These are phyloP conservation scores for Oryza nivara DNA, from an alignment of 176 grass and related monocot genomes.

Conservation along the genomic window DNA sequence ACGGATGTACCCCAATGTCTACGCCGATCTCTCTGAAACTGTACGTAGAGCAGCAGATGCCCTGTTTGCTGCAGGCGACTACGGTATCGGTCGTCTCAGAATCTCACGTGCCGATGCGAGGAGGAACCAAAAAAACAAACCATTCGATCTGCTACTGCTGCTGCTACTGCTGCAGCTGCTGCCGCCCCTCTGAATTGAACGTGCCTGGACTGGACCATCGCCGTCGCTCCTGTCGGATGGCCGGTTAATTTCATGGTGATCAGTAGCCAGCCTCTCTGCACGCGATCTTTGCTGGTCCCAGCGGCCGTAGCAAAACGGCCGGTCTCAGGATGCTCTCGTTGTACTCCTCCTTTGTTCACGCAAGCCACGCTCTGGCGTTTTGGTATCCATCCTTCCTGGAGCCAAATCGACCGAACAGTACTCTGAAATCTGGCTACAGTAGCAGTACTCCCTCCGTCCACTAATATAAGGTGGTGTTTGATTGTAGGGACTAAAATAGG, in stretches of 20 bases:
- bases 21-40: not conserved
- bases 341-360: not conserved
- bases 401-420: not conserved
- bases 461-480: too few relatives aligned
- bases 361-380: not conserved
- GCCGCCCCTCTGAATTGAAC: not conserved
- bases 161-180: not conserved
- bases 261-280: not conserved
- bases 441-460: too few relatives aligned
- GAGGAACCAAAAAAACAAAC: not conserved
- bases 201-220: not conserved
- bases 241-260: not conserved
- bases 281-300: constrained; percentile 7
- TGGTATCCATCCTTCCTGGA: not conserved
- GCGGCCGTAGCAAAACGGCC: constrained; percentile 14
- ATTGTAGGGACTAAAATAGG: too few relatives aligned
- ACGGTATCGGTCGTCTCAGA: not conserved
- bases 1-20: not conserved
- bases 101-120: constrained; percentile 8
- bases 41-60: not conserved
- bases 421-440: too few relatives aligned
- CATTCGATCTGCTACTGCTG: not conserved
- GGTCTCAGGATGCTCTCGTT: not conserved
- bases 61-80: not conserved
- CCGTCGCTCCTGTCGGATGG: not conserved